phyloP scores from a whole-genome alignment of 129 eudicot genomes.

The Apium graveolens region DNA sequence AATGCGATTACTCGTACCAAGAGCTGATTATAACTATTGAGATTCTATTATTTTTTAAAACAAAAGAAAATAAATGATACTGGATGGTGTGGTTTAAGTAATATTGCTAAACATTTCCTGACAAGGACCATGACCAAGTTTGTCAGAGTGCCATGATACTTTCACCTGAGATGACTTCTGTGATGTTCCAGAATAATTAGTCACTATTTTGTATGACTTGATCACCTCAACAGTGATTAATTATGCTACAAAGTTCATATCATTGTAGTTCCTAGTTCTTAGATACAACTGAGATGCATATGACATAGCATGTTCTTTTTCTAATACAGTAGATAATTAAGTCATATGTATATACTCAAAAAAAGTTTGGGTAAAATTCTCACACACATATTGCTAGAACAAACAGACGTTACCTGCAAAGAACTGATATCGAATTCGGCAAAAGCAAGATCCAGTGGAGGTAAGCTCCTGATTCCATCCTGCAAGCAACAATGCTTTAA shows the following conservation, averaged over 20 bases:
- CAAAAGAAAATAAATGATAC: not conserved
- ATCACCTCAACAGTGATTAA: not conserved
- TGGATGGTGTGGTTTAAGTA: not conserved
- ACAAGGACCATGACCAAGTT: not conserved
- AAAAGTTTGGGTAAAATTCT: not conserved
- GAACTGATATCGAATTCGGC: constrained; percentile 57
- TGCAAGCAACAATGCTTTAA: constrained; percentile 23
- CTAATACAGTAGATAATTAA: not conserved
- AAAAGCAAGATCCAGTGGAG: constrained; percentile 57
- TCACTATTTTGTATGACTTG: not conserved
- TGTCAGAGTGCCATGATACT: not conserved
- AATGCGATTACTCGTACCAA: not conserved
- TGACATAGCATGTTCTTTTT: not conserved
- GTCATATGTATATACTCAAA: not conserved
- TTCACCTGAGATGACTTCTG: not conserved
- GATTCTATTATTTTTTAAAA: not conserved
- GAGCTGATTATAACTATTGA: not conserved
- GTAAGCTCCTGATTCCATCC: constrained; percentile 48
- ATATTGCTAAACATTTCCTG: not conserved
- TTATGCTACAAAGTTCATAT: not conserved
- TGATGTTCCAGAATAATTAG: not conserved
- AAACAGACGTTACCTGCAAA: constrained; percentile 58
- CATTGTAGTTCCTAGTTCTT: not conserved
- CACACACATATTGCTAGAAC: not conserved
- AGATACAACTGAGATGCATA: not conserved